These are phyloP conservation scores for Rhynchosporium agropyri DNA, from an alignment of 2,329 filamentous ascomycete species.

Conservation along the genomic window DNA sequence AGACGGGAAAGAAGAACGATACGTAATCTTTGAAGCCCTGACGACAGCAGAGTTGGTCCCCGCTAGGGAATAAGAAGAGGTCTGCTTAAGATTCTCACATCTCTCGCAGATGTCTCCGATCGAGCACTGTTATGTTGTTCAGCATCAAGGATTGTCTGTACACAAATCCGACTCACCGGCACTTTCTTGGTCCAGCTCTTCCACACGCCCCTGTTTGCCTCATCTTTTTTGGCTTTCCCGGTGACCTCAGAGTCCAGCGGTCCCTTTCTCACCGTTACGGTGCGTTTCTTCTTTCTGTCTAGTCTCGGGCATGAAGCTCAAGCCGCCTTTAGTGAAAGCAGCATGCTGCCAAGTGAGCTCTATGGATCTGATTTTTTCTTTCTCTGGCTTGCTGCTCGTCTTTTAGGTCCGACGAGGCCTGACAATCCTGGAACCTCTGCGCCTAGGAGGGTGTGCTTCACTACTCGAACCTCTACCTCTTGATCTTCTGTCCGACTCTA, in stretches of 20 bases:
- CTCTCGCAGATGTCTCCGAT: slow-evolving; percentile 30
- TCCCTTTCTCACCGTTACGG: slow-evolving; percentile 26
- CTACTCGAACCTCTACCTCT: slow-evolving; percentile 12
- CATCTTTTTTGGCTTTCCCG: slow-evolving; percentile 31
- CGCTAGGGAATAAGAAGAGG: slow-evolving; percentile 14
- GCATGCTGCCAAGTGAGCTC: slow-evolving; percentile 22
- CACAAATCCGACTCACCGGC: slow-evolving; percentile 19
- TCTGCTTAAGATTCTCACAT: slow-evolving; percentile 31
- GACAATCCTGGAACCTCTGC: slow-evolving; percentile 9
- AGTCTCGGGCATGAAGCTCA: slow-evolving; percentile 17
- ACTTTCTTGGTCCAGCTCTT: slow-evolving; percentile 37
- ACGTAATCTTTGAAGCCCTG: slow-evolving; percentile 34
- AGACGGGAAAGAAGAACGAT: slow-evolving; percentile 32
- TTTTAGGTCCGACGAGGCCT: slow-evolving; percentile 5
- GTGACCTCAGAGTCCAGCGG: slow-evolving; percentile 29
- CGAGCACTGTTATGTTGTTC: slow-evolving; percentile 27
- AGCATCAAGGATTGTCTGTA: not conserved
- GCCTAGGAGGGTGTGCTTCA: not conserved
- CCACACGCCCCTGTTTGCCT: slow-evolving; percentile 33
- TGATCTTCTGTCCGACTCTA: slow-evolving; percentile 16
- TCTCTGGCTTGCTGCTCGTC: not conserved
- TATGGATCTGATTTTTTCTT: slow-evolving; percentile 21
- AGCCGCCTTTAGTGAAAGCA: slow-evolving; percentile 23
- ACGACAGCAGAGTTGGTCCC: slow-evolving; percentile 28
- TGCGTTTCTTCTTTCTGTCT: slow-evolving; percentile 15